Conservation (phyloP, 495 filamentous ascomycete genomes). For the Baudoinia panamericana region DNA sequence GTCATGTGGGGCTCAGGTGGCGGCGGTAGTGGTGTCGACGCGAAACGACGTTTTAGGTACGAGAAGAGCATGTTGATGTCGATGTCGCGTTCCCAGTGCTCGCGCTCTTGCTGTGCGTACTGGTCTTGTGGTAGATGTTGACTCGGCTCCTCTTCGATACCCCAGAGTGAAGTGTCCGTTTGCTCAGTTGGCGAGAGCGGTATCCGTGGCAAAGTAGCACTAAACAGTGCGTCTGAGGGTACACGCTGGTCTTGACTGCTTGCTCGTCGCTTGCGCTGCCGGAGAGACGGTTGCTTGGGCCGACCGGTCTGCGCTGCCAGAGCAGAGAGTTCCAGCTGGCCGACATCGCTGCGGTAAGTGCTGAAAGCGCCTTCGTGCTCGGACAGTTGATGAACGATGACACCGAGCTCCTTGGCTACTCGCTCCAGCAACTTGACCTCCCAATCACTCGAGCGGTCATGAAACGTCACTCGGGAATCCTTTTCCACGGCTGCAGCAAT, state of each 20-base stretch:
- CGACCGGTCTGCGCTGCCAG: slow-evolving; percentile 22
- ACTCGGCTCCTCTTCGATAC: slow-evolving; percentile 43
- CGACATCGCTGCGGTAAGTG: slow-evolving; percentile 43
- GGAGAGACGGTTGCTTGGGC: slow-evolving; percentile 6
- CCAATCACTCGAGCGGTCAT: slow-evolving; percentile 37
- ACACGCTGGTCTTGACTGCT: background rate
- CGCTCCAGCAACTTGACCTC: slow-evolving; percentile 66
- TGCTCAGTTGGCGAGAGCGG: slow-evolving; percentile 23
- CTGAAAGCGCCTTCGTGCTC: slow-evolving; percentile 71
- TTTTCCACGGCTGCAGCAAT: slow-evolving; percentile 11
- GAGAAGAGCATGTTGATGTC: slow-evolving; percentile 81
- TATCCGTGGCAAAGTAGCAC: slow-evolving; percentile 4
- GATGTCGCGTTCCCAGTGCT: slow-evolving; percentile 81
- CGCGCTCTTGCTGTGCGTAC: slow-evolving; percentile 26
- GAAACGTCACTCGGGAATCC: slow-evolving; percentile 11
- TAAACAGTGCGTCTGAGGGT: slow-evolving; percentile 10
- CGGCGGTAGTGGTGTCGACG: slow-evolving; percentile 18
- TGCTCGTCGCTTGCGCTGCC: slow-evolving; percentile 1
- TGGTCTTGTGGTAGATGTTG: slow-evolving; percentile 16
- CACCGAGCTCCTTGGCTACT: slow-evolving; percentile 74
- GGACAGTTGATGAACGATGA: slow-evolving; percentile 68
- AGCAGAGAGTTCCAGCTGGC: slow-evolving; percentile 38
- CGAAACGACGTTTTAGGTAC: slow-evolving; percentile 67
- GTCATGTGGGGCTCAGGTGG: background rate
- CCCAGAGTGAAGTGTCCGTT: slow-evolving; percentile 25